These are phyloP conservation scores for Venturia oleaginea DNA, from an alignment of 2,329 filamentous ascomycete species.

Conservation along the genomic window DNA sequence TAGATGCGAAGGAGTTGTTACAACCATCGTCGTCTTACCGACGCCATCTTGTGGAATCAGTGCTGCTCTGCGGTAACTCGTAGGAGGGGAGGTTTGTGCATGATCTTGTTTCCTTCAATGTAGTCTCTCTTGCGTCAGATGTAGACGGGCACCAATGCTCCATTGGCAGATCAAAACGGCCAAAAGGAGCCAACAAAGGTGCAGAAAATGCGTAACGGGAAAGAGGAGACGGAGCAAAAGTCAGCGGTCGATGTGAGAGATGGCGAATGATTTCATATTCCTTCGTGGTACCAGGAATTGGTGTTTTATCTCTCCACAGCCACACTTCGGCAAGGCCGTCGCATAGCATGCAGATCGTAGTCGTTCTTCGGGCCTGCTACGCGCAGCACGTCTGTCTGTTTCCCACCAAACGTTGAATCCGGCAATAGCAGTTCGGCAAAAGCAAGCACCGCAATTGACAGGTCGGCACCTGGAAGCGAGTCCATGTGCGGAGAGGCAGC, in stretches of 20 bases:
- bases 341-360: background rate
- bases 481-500: background rate
- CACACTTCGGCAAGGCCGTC: background rate
- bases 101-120: background rate
- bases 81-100: background rate
- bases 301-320: background rate
- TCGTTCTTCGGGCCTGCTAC: background rate
- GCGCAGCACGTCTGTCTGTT: background rate
- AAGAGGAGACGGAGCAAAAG: background rate
- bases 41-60: background rate
- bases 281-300: background rate
- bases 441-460: background rate
- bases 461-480: background rate
- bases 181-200: background rate
- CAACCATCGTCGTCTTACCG: background rate
- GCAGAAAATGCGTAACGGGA: background rate
- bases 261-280: background rate
- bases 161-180: background rate
- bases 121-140: background rate
- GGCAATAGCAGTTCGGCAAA: background rate
- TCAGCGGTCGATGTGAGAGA: background rate
- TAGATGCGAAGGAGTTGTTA: background rate
- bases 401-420: background rate
- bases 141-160: background rate
- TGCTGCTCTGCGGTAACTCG: slow-evolving; percentile 4